phyloP scores from a whole-genome alignment of 176 grass and related monocot species.

The Oryza glumipatula region DNA sequence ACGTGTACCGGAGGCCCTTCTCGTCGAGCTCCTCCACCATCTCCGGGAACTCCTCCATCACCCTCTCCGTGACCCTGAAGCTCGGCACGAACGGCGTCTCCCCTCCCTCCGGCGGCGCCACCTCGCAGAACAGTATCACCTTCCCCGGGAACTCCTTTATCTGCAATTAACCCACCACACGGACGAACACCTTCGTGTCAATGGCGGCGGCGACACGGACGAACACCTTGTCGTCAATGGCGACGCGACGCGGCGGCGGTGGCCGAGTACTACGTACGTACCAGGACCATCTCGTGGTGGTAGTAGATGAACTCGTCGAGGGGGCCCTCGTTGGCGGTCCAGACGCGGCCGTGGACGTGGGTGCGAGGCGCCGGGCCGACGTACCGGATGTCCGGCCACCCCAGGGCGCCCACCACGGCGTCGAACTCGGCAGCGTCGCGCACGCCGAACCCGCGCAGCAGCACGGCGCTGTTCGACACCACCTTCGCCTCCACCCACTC shows the following conservation, averaged over 20 bases:
- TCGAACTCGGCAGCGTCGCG: constrained; percentile 52
- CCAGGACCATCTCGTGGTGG: constrained; percentile 72
- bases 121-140: constrained; percentile 66
- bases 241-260: no score
- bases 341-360: constrained; percentile 64
- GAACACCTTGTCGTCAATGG: no score
- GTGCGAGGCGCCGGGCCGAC: constrained; percentile 62
- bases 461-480: constrained; percentile 44
- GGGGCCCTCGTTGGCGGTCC: constrained; percentile 71
- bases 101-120: constrained; percentile 60
- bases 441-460: constrained; percentile 61
- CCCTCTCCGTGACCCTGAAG: constrained; percentile 67
- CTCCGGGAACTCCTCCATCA: constrained; percentile 60
- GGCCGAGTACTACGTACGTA: neutral
- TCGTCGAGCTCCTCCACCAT: constrained; percentile 59
- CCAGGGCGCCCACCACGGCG: constrained; percentile 55
- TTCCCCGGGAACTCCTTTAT: constrained; percentile 51
- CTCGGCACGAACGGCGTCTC: constrained; percentile 74
- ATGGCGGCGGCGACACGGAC: neutral
- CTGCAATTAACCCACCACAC: neutral
- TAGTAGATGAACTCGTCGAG: constrained; percentile 72
- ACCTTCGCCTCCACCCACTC: constrained; percentile 64
- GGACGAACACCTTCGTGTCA: no score
- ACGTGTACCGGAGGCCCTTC: constrained; percentile 55
- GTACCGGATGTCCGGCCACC: constrained; percentile 70